Evolutionary conservation across 2,329 filamentous ascomycete genomes (phyloP).

Genomic region (Echinosphaeria canescens): DNA sequence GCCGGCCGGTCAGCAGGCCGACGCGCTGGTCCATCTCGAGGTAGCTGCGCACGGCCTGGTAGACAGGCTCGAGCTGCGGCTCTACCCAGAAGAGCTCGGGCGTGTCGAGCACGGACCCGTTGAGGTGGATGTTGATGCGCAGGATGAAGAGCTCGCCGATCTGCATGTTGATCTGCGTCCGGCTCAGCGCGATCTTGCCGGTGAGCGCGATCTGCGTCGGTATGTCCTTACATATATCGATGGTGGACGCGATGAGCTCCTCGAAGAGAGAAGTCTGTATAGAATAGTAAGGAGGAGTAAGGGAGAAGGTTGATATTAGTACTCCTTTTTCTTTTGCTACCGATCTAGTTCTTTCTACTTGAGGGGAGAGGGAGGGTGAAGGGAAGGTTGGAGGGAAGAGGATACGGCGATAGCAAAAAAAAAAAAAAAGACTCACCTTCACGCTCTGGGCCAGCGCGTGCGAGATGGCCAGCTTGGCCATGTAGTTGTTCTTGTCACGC

Average conservation of each 20-base stretch:
- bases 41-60: constrained; percentile 86
- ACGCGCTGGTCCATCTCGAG: constrained; percentile 97
- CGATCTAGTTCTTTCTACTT: no score
- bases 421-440: constrained; percentile 38
- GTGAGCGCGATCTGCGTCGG: constrained; percentile 83
- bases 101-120: constrained; percentile 88
- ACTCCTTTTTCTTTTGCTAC: no score
- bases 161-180: constrained; percentile 95
- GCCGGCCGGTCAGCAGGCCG: constrained; percentile 64
- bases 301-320: constrained; percentile 5
- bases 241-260: constrained; percentile 82
- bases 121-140: constrained; percentile 93
- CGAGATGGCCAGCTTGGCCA: constrained; percentile 93
- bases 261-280: constrained; percentile 77
- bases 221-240: constrained; percentile 81
- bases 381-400: background rate
- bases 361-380: background rate
- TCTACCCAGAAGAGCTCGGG: constrained; percentile 98
- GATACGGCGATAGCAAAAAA: background rate
- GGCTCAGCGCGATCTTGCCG: constrained; percentile 73
- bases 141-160: constrained; percentile 97
- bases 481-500: constrained; percentile 86
- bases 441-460: constrained; percentile 92
- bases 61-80: constrained; percentile 88
- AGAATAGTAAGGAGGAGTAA: no score